Evolutionary conservation across 2,329 filamentous ascomycete genomes (phyloP).

Genomic region (Pyricularia sp.): DNA sequence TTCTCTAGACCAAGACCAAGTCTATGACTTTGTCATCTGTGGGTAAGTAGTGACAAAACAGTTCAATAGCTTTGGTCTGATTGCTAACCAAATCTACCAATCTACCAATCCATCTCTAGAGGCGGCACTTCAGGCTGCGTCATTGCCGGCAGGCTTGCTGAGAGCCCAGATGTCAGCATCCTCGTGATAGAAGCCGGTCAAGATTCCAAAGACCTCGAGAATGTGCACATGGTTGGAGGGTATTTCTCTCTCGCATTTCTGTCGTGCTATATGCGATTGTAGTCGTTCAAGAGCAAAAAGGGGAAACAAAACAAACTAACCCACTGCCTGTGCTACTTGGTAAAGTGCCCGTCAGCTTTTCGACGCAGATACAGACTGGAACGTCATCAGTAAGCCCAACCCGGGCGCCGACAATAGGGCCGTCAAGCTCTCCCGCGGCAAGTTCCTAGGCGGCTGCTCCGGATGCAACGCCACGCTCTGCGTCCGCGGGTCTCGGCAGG

Average conservation of each 20-base stretch:
- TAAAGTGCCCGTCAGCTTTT: neutral
- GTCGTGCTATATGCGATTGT: too few relatives aligned
- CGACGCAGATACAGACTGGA: neutral
- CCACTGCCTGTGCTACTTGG: neutral
- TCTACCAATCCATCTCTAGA: constrained; percentile 8
- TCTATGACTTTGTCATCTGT: neutral
- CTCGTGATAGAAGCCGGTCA: constrained; percentile 39
- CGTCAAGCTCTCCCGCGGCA: constrained; percentile 35
- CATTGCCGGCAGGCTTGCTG: constrained; percentile 41
- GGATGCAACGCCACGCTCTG: constrained; percentile 56
- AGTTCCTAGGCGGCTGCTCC: constrained; percentile 47
- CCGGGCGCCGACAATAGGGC: neutral
- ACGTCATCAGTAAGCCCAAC: neutral
- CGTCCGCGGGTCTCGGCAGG: constrained; percentile 47
- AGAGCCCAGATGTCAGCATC: constrained; percentile 35
- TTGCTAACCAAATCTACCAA: neutral
- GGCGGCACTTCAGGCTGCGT: constrained; percentile 37
- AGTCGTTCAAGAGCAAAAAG: neutral
- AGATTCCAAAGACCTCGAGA: constrained; percentile 12
- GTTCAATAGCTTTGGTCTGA: neutral
- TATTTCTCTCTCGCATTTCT: neutral
- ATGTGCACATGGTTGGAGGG: neutral
- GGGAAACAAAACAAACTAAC: neutral
- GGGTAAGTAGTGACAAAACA: neutral
- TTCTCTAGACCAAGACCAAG: neutral